Base-by-base conservation (phyloP, 129 eudicot genomes). In the Sambucus nigra region DNA sequence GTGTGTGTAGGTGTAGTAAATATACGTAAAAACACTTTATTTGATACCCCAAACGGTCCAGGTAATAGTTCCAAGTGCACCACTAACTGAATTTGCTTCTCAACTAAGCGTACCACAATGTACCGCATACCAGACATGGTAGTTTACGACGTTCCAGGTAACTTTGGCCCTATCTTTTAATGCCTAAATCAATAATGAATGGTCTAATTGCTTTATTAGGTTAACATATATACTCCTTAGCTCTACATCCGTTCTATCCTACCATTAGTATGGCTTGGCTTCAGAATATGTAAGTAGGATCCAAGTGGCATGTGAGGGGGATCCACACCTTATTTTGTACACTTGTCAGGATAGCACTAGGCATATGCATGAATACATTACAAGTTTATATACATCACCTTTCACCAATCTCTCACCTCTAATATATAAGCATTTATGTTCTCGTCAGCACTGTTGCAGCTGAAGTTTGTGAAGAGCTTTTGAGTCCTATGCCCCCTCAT, bases 401-500 rank as follows among this genome's bases (percentile, higher is more conserved):
- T 21, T 57, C 24, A 10, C 32, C n/a, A 42, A 35, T 21, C 48
- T 38, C 23, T 31, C 35, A 28, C 13, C 26, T 50, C 61, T 54
- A 35, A 46, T 40, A 29, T 31, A 48, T 10, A 20, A 48, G 47
- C 20, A 19, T 54, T 49, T 17, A 12, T 81, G 52, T 63, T 39
- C 28, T 33, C 38, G 58, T 61, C 64, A 89, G 97, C 66, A 87
- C 97, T 61, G 94, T 89, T 73, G 97, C 97, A 20, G 97, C 97
- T 19, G 97, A 89, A 73, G 83, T 89, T 66, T 89, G 97, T 52
- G 97, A 89, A 66, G 97, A 89, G 53, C 94, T 89, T 12, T 89
- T 89, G 47, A 70, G 81, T 62, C 95, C 97, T 9, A 75, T 70
- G 46, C 88, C 97, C 25, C 95, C 97, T 59, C 95, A 89, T 54